phyloP scores from a whole-genome alignment of 106 monocot genomes.

The Acorus calamus region DNA sequence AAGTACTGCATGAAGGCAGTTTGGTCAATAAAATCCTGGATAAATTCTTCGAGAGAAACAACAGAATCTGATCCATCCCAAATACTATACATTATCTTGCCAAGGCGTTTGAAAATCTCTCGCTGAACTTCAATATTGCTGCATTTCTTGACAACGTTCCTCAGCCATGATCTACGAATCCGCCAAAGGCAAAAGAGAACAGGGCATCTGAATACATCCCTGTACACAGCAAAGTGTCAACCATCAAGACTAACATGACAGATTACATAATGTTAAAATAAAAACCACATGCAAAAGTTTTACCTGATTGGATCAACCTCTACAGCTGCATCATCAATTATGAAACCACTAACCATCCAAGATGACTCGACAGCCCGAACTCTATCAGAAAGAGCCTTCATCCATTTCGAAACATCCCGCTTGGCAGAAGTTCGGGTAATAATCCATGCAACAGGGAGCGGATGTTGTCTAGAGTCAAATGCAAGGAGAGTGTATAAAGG shows the following conservation, averaged over 20 bases:
- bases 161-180: conserved; percentile 6
- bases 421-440: conserved; percentile 1
- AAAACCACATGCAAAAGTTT: neutral
- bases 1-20: conserved; percentile 4
- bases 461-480: conserved; percentile 13
- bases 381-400: neutral
- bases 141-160: conserved; percentile 2
- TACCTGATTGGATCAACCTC: conserved; percentile 5
- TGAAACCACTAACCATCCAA: conserved; percentile 5
- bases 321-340: conserved; percentile 7
- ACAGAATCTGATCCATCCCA: neutral
- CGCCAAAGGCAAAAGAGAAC: conserved; percentile 13
- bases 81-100: conserved; percentile 1
- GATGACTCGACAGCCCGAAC: neutral
- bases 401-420: conserved; percentile 1
- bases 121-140: conserved; percentile 9
- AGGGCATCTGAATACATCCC: conserved; percentile 3
- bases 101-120: conserved; percentile 12
- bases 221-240: neutral
- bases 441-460: conserved; percentile 12
- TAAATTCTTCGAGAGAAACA: conserved; percentile 7
- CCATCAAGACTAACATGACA: neutral
- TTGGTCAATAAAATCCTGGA: conserved; percentile 13
- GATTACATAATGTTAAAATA: neutral
- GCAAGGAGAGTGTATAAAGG: conserved; percentile 8